Conservation (phyloP, 2,329 filamentous ascomycete species). For the Penicillium sp. region DNA sequence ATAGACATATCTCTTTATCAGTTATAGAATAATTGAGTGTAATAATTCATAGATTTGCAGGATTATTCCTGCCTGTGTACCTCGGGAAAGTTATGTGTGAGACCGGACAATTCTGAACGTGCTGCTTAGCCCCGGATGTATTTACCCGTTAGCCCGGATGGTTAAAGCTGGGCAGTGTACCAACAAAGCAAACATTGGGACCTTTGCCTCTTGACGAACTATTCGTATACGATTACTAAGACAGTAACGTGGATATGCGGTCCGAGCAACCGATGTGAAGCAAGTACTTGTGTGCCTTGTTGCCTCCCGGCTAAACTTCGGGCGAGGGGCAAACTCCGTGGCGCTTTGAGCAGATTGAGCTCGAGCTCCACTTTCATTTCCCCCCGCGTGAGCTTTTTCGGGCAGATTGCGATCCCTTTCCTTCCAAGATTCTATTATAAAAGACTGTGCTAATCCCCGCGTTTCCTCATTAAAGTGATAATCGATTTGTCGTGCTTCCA, state of each 20-base stretch:
- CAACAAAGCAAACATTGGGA: not conserved
- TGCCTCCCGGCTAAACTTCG: slow-evolving; percentile 31
- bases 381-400: not conserved
- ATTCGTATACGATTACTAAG: not conserved
- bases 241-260: not conserved
- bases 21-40: too few species aligned
- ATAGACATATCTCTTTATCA: not conserved
- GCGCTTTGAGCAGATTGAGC: slow-evolving; percentile 4
- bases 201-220: not conserved
- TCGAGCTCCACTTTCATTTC: slow-evolving; percentile 3
- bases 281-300: not conserved
- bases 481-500: not conserved
- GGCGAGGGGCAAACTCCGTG: slow-evolving; percentile 23
- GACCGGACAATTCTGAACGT: not conserved
- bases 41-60: not conserved
- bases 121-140: not conserved
- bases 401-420: not conserved
- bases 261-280: slow-evolving; percentile 4
- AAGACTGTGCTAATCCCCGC: not conserved
- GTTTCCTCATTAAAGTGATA: not conserved
- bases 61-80: not conserved
- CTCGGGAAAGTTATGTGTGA: not conserved
- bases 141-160: not conserved
- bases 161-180: not conserved
- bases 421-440: not conserved